Evolutionary conservation across 2,329 filamentous ascomycete species (phyloP).

Genomic region (Arthroderma sp.): DNA sequence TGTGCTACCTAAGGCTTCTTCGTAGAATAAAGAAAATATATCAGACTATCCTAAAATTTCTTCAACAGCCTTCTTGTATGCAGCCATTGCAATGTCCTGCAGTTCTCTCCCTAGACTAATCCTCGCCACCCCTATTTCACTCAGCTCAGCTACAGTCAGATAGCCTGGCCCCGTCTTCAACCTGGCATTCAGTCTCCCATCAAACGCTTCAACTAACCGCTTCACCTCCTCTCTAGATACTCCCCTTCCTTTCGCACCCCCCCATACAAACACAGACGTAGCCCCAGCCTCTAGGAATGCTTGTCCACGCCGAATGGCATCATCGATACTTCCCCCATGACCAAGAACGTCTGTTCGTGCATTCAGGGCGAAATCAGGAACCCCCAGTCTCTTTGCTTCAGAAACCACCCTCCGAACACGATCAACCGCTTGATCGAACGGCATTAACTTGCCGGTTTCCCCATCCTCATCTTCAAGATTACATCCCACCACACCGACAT

Average conservation of each 20-base stretch:
- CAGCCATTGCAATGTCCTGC: slow-evolving; percentile 9
- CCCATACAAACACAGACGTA: slow-evolving; percentile 45
- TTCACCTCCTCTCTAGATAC: slow-evolving; percentile 33
- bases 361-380: slow-evolving; percentile 41
- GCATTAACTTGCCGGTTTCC: slow-evolving; percentile 22
- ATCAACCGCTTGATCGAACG: slow-evolving; percentile 29
- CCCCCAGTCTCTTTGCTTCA: slow-evolving; percentile 32
- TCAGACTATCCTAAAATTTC: neutral
- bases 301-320: slow-evolving; percentile 38
- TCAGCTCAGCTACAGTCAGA: slow-evolving; percentile 7
- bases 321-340: slow-evolving; percentile 24
- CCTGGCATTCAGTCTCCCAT: slow-evolving; percentile 25
- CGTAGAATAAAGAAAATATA: neutral
- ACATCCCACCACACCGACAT: slow-evolving; percentile 37
- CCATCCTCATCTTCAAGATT: slow-evolving; percentile 43
- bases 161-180: slow-evolving; percentile 7
- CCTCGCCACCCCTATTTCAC: slow-evolving; percentile 6
- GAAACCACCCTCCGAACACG: slow-evolving; percentile 32
- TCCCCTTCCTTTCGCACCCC: slow-evolving; percentile 26
- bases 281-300: slow-evolving; percentile 43
- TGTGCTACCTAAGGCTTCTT: neutral
- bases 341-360: slow-evolving; percentile 41
- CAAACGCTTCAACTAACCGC: slow-evolving; percentile 33
- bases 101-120: slow-evolving; percentile 8
- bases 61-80: slow-evolving; percentile 4